These are phyloP conservation scores for Cymbopogon citratus DNA, from an alignment of 176 grass and related monocot species.

Conservation along the genomic window DNA sequence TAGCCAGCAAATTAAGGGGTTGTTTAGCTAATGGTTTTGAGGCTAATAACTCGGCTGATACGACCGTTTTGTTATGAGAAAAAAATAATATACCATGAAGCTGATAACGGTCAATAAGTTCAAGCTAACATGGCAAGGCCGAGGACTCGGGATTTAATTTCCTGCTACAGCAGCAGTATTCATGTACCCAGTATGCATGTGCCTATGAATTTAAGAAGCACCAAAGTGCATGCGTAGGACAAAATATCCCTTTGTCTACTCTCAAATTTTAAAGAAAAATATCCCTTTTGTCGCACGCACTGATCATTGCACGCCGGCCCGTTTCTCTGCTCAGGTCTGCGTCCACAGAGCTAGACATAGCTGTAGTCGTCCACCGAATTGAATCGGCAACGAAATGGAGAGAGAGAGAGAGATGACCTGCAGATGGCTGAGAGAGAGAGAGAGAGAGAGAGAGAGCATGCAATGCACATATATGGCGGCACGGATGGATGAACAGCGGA, in stretches of 20 bases:
- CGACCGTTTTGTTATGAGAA: no score
- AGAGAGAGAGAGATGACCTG: background rate
- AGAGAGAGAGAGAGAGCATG: background rate
- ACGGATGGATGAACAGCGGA: slow-evolving; percentile 14
- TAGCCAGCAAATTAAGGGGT: no score
- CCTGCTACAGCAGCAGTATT: no score
- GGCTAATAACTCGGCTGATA: no score
- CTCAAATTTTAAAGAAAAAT: background rate
- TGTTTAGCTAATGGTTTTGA: no score
- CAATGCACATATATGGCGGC: background rate
- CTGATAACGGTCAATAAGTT: no score
- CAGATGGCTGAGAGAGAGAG: slow-evolving; percentile 3
- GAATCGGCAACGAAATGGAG: background rate
- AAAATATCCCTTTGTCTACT: slow-evolving; percentile 17
- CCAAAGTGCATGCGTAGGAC: background rate
- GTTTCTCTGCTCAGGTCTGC: background rate
- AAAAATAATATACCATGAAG: no score
- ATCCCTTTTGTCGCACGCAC: slow-evolving; percentile 1
- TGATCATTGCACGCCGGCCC: background rate
- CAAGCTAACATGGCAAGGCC: no score
- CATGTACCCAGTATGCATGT: background rate
- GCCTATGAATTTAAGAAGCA: background rate
- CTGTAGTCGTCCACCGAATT: background rate
- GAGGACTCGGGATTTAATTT: no score
- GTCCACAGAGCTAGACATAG: background rate